Evolutionary conservation across 345 rosid species (phyloP).

Genomic region (Iberis pinnata): DNA sequence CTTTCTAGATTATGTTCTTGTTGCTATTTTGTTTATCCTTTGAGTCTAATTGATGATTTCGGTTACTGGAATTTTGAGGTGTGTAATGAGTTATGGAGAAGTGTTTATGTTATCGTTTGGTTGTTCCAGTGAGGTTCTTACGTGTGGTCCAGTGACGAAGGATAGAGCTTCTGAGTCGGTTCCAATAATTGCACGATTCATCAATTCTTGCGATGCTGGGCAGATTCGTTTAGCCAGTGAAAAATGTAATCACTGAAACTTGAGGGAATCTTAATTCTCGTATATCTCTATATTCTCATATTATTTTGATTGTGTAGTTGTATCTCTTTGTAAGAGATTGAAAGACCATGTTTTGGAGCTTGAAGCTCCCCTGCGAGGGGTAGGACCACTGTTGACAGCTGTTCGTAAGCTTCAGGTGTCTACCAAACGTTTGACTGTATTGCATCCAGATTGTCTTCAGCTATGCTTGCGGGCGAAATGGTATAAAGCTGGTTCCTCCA

Average conservation of each 20-base stretch:
- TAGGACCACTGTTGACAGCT: constrained; percentile 64
- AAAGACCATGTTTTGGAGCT: constrained; percentile 64
- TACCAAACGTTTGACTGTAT: constrained; percentile 64
- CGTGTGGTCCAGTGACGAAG: not conserved
- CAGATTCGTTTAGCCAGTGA: constrained; percentile 74
- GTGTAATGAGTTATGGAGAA: too few species aligned
- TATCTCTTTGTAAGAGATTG: constrained; percentile 62
- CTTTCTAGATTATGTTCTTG: not conserved
- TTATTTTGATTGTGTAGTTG: constrained; percentile 41
- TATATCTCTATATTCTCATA: not conserved
- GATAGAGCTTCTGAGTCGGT: constrained; percentile 20
- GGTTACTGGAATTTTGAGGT: not conserved
- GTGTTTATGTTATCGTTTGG: too few species aligned
- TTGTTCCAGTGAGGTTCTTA: not conserved
- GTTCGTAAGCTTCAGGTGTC: constrained; percentile 66
- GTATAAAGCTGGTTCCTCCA: constrained; percentile 67
- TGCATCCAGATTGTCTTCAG: constrained; percentile 86
- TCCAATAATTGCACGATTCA: constrained; percentile 47
- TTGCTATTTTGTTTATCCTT: not conserved
- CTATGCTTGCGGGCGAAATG: constrained; percentile 69
- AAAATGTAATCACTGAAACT: constrained; percentile 45
- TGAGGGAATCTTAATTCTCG: not conserved
- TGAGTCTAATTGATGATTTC: not conserved
- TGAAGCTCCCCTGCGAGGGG: constrained; percentile 61
- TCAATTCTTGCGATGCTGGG: constrained; percentile 49